phyloP scores from a whole-genome alignment of 805 yeast species.

The Metahyphopichia silvanorum region DNA sequence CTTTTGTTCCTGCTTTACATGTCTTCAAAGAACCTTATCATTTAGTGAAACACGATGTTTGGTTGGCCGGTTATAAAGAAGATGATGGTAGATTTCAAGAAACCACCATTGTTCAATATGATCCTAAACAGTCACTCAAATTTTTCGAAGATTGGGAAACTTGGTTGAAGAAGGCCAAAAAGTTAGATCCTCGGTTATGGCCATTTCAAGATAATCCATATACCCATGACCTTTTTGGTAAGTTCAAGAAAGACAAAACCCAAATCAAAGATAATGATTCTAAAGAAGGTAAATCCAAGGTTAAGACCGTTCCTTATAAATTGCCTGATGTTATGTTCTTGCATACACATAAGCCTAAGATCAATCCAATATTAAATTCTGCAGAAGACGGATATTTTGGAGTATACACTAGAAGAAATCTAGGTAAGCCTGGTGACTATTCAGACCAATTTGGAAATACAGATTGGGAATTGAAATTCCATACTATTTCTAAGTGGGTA shows the following conservation, averaged over 20 bases:
- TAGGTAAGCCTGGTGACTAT: constrained; percentile 18
- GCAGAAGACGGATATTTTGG: constrained; percentile 8
- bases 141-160: constrained; percentile 14
- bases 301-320: constrained; percentile 2
- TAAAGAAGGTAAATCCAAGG: background rate
- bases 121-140: constrained; percentile 12
- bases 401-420: constrained; percentile 18
- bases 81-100: constrained; percentile 6
- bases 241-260: constrained; percentile 1
- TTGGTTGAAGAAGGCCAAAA: constrained; percentile 12
- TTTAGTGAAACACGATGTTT: constrained; percentile 8
- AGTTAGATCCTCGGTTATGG: constrained; percentile 16
- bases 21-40: constrained; percentile 25
- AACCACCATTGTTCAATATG: constrained; percentile 19
- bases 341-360: constrained; percentile 31
- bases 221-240: constrained; percentile 8
- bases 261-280: background rate
- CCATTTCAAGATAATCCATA: constrained; percentile 17
- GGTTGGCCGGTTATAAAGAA: constrained; percentile 6
- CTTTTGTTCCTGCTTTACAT: constrained; percentile 26
- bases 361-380: constrained; percentile 24
- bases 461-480: constrained; percentile 23
- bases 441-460: constrained; percentile 11
- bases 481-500: constrained; percentile 20
- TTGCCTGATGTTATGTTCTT: constrained; percentile 25